Conservation (phyloP, 768 basidiomycete genomes). For the Goffeauzyma gilvescens region DNA sequence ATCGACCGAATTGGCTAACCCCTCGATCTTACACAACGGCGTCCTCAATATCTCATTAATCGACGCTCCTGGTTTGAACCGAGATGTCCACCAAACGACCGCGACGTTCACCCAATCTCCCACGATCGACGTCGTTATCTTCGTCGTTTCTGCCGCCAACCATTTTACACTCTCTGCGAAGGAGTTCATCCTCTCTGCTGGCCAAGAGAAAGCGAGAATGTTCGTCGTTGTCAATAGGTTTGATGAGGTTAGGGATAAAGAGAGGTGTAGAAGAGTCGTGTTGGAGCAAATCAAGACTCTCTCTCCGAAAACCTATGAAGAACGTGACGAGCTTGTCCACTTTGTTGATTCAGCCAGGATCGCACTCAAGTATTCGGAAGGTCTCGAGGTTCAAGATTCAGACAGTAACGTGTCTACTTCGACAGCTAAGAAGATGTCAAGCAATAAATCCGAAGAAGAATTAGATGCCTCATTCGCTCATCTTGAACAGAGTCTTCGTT, state of each 20-base stretch:
- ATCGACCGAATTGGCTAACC: slow-evolving; percentile 41
- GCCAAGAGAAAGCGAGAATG: slow-evolving; percentile 90
- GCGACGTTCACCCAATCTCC: slow-evolving; percentile 87
- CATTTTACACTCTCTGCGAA: slow-evolving; percentile 91
- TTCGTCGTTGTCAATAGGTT: slow-evolving; percentile 99
- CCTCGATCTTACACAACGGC: slow-evolving; percentile 81
- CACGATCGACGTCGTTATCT: slow-evolving; percentile 96
- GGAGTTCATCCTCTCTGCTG: slow-evolving; percentile 80
- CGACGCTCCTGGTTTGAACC: slow-evolving; percentile 92
- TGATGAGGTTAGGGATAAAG: slow-evolving; percentile 87
- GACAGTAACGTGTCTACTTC: slow-evolving; percentile 4
- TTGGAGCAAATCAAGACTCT: slow-evolving; percentile 85
- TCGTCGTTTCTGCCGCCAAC: slow-evolving; percentile 93
- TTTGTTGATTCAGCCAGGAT: slow-evolving; percentile 74
- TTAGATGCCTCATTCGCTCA: slow-evolving; percentile 48
- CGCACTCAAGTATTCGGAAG: slow-evolving; percentile 20
- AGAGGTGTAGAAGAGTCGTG: slow-evolving; percentile 66
- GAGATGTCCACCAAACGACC: slow-evolving; percentile 84
- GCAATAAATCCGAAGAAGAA: too few species aligned
- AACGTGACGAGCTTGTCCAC: slow-evolving; percentile 83
- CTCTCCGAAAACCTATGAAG: slow-evolving; percentile 77
- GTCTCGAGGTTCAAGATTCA: slow-evolving; percentile 5
- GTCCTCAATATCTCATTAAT: slow-evolving; percentile 95
- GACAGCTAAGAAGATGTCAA: slow-evolving; percentile 2
- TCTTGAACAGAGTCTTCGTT: slow-evolving; percentile 72